Conservation (phyloP, 345 rosid species). For the Aegle marmelos region DNA sequence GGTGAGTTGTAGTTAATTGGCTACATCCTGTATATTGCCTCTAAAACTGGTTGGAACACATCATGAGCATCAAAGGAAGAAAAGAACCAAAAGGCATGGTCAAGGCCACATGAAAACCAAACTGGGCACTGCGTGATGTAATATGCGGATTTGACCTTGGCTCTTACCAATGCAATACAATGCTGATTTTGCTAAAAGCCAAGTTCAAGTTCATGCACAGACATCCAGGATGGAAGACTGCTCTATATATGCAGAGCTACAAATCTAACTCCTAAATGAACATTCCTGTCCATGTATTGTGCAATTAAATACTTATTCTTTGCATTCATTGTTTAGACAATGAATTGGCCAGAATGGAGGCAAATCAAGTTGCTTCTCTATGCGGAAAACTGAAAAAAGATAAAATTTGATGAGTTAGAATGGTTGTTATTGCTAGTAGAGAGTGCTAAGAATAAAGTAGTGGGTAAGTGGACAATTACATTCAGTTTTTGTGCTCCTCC, state of each 20-base stretch:
- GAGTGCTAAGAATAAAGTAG: not conserved
- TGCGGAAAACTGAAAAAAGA: not conserved
- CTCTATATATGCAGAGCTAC: too few species aligned
- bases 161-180: not conserved
- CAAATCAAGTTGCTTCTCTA: not conserved
- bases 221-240: too few species aligned
- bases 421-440: not conserved
- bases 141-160: not conserved
- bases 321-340: not conserved
- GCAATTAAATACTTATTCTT: not conserved
- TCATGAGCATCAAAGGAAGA: not conserved
- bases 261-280: not conserved
- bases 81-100: not conserved
- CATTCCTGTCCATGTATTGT: not conserved
- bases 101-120: not conserved
- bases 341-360: not conserved
- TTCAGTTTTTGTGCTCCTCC: not conserved
- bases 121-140: not conserved
- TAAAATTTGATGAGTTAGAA: not conserved
- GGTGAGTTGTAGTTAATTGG: conserved; percentile 42
- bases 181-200: not conserved
- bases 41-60: not conserved
- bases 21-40: not conserved
- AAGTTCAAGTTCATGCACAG: too few species aligned
- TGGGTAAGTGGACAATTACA: not conserved